Conservation (phyloP, 1,284 basidiomycete species). For the Gymnopus androsaceus region DNA sequence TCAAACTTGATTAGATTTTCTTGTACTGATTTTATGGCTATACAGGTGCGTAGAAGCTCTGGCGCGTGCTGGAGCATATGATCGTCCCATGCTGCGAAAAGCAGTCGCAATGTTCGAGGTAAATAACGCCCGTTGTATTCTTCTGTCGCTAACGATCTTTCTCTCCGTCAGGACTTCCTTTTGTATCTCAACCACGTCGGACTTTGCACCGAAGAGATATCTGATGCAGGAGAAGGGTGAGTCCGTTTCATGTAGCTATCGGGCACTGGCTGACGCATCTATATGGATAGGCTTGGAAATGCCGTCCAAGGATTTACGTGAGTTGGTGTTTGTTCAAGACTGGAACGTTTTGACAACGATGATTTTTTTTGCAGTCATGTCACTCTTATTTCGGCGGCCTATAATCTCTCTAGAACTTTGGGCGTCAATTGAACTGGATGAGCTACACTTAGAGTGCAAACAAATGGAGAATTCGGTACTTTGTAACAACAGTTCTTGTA, state of each 20-base stretch:
- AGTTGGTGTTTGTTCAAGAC: conserved; percentile 30
- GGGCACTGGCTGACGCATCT: background rate
- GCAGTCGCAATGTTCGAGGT: conserved; percentile 86
- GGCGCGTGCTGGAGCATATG: conserved; percentile 80
- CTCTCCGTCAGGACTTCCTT: conserved; percentile 59
- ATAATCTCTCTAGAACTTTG: conserved; percentile 72
- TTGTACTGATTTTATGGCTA: conserved; percentile 18
- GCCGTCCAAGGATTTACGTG: conserved; percentile 88
- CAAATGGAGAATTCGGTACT: too few species aligned
- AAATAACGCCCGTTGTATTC: conserved; percentile 21
- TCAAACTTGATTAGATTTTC: background rate
- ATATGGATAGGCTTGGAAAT: conserved; percentile 62
- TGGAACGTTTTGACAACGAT: conserved; percentile 6
- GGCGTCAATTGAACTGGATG: background rate
- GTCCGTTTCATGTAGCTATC: conserved; percentile 22
- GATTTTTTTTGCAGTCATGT: conserved; percentile 57
- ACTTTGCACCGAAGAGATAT: conserved; percentile 84
- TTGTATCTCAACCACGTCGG: conserved; percentile 86
- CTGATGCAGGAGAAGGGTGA: conserved; percentile 75
- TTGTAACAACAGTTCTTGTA: too few species aligned
- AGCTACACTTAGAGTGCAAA: too few species aligned
- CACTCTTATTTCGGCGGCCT: conserved; percentile 80
- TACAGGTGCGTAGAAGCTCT: conserved; percentile 84
- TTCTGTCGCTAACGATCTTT: background rate
- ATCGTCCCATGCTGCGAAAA: conserved; percentile 64